Evolutionary conservation across 2,329 filamentous ascomycete species (phyloP).

Genomic region (Phialocephala sp.): DNA sequence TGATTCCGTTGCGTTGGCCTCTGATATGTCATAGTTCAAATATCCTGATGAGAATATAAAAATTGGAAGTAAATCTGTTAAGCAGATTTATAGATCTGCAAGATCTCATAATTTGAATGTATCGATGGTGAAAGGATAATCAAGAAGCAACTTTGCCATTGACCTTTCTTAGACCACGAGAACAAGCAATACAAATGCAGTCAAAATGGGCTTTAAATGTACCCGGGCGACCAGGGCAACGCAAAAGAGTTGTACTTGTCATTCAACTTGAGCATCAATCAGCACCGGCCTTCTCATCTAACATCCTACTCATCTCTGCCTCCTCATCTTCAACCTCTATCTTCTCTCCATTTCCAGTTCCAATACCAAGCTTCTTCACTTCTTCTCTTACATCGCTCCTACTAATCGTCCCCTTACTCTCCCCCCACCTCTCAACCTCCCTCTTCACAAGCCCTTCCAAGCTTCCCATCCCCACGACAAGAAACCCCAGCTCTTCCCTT

Average conservation of each 20-base stretch:
- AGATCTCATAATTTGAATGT: neutral
- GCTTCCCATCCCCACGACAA: constrained; percentile 86
- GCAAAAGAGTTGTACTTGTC: neutral
- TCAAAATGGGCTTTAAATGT: neutral
- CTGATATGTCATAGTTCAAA: no score
- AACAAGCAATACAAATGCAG: neutral
- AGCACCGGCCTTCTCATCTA: constrained; percentile 38
- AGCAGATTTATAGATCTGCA: neutral
- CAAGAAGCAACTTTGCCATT: neutral
- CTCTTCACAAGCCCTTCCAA: constrained; percentile 62
- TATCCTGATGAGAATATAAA: neutral
- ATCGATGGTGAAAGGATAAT: neutral
- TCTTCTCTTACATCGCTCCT: constrained; percentile 34
- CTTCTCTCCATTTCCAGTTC: constrained; percentile 20
- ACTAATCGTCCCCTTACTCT: constrained; percentile 33
- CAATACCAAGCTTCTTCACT: constrained; percentile 27
- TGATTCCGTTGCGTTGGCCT: no score
- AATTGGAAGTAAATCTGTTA: neutral
- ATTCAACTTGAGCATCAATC: neutral
- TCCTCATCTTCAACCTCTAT: constrained; percentile 36
- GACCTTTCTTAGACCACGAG: neutral
- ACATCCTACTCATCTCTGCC: constrained; percentile 38
- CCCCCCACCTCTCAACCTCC: constrained; percentile 35
- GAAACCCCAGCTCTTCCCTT: constrained; percentile 89
- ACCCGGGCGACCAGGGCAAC: neutral